Conservation (phyloP, 495 filamentous ascomycete species). For the Parathielavia appendiculata region DNA sequence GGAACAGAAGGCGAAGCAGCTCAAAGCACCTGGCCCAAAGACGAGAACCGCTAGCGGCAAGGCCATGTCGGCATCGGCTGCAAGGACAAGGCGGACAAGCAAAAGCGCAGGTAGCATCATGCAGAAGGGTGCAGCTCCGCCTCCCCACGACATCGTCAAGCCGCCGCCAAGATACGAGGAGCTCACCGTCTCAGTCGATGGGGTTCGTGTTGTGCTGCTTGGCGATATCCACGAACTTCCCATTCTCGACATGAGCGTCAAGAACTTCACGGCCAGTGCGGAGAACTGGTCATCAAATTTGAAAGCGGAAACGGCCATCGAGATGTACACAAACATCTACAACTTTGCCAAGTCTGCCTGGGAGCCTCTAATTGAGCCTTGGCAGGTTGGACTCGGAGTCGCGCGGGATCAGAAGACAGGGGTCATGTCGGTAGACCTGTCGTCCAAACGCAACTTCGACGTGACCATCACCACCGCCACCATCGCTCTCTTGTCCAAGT, state of each 20-base stretch:
- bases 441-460: constrained; percentile 84
- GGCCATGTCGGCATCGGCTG: constrained; percentile 54
- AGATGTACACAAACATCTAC: constrained; percentile 93
- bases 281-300: constrained; percentile 86
- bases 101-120: constrained; percentile 20
- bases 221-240: constrained; percentile 93
- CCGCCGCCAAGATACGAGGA: constrained; percentile 59
- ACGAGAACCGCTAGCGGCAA: constrained; percentile 62
- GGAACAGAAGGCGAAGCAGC: constrained; percentile 59
- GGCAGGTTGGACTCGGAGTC: constrained; percentile 88
- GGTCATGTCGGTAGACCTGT: constrained; percentile 72
- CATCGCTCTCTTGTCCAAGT: constrained; percentile 88
- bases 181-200: constrained; percentile 74
- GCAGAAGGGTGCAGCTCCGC: constrained; percentile 8
- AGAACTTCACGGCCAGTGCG: constrained; percentile 76
- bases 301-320: constrained; percentile 80
- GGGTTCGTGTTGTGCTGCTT: constrained; percentile 88
- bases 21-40: constrained; percentile 52
- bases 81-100: constrained; percentile 26
- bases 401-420: constrained; percentile 72
- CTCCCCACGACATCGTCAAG: constrained; percentile 35
- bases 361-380: constrained; percentile 95
- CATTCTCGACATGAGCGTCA: constrained; percentile 88
- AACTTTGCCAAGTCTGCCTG: constrained; percentile 98
- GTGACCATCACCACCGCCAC: constrained; percentile 89